phyloP scores from a whole-genome alignment of 306 rosid genomes.

The Pyrus bretschneideri region DNA sequence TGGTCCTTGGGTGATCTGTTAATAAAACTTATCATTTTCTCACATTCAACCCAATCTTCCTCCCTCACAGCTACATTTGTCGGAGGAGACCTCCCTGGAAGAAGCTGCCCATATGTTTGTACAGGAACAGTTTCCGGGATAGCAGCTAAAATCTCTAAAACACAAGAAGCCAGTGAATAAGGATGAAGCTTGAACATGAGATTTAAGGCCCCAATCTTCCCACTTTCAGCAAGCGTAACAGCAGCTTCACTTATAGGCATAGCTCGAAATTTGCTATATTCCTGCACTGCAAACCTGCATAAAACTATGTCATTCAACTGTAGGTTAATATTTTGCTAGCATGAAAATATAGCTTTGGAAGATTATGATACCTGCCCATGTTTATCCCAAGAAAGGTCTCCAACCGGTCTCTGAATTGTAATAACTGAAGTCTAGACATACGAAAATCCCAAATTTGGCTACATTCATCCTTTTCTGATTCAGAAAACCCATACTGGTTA shows the following conservation, averaged over 20 bases:
- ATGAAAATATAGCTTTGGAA: conserved; percentile 5
- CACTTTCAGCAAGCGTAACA: conserved; percentile 71
- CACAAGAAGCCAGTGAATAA: conserved; percentile 65
- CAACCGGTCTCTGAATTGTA: conserved; percentile 82
- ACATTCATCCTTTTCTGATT: conserved; percentile 33
- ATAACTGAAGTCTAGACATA: conserved; percentile 63
- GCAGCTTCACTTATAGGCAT: conserved; percentile 80
- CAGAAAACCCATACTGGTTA: conserved; percentile 58
- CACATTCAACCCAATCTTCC: conserved; percentile 98
- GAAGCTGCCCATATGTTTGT: conserved; percentile 85
- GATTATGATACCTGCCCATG: conserved; percentile 81
- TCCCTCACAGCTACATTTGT: conserved; percentile 67
- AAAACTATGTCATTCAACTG: conserved; percentile 66
- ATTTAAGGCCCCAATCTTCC: conserved; percentile 90
- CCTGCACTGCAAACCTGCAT: conserved; percentile 97
- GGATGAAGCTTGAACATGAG: conserved; percentile 87
- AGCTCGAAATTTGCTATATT: conserved; percentile 68
- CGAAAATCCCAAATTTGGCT: conserved; percentile 65
- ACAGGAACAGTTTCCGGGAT: conserved; percentile 93
- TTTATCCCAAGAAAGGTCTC: conserved; percentile 93
- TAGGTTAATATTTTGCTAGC: background rate
- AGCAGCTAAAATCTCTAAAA: conserved; percentile 72
- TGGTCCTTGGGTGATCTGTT: conserved; percentile 33
- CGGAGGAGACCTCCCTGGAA: conserved; percentile 88
- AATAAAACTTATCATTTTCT: conserved; percentile 59